phyloP scores from a whole-genome alignment of 768 basidiomycete genomes.

The Phylloporus scabripes region DNA sequence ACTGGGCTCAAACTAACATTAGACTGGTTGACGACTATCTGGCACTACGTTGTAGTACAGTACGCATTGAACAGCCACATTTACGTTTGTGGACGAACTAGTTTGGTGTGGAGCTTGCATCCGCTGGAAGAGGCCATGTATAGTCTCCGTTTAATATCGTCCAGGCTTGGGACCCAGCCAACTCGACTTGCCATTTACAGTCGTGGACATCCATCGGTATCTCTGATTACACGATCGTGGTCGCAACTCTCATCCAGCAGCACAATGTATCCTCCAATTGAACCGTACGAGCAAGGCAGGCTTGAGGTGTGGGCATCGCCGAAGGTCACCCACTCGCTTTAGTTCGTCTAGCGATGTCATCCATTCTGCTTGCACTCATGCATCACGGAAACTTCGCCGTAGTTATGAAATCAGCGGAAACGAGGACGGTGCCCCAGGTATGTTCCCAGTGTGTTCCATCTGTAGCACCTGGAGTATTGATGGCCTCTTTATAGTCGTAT shows the following conservation, averaged over 20 bases:
- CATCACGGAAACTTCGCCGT: not conserved
- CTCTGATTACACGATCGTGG: constrained; percentile 1
- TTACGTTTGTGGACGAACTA: no score
- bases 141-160: not conserved
- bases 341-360: constrained; percentile 43
- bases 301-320: constrained; percentile 60
- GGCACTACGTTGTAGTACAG: no score
- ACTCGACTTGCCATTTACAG: constrained; percentile 5
- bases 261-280: constrained; percentile 61
- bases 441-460: constrained; percentile 4
- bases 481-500: constrained; percentile 49
- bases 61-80: no score
- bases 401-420: constrained; percentile 85
- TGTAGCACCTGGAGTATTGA: not conserved
- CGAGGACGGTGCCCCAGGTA: constrained; percentile 69
- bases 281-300: constrained; percentile 58
- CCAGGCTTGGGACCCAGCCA: not conserved
- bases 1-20: no score
- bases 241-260: constrained; percentile 1
- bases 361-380: constrained; percentile 1
- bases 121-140: no score
- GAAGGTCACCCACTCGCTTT: constrained; percentile 54
- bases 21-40: no score
- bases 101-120: no score
- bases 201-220: constrained; percentile 19